phyloP scores from a whole-genome alignment of 331 rosid genomes.

The Dryas integrifolia region DNA sequence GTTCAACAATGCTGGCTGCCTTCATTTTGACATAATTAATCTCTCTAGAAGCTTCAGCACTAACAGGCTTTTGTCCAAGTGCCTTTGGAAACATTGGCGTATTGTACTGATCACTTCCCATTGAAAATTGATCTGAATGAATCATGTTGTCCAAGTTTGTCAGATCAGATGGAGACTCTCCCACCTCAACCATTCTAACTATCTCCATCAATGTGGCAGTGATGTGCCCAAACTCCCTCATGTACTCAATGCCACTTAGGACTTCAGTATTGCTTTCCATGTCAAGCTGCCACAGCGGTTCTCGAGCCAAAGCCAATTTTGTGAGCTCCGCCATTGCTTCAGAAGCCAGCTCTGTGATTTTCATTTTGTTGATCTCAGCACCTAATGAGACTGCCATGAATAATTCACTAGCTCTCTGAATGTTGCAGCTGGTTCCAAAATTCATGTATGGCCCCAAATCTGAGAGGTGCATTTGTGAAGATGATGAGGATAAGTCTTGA shows the following conservation, averaged over 20 bases:
- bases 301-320: conserved; percentile 18
- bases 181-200: conserved; percentile 42
- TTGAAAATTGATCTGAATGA: neutral
- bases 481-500: neutral
- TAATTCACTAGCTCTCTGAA: conserved; percentile 42
- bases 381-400: conserved; percentile 32
- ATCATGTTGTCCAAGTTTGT: conserved; percentile 24
- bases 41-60: conserved; percentile 58
- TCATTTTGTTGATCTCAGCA: conserved; percentile 13
- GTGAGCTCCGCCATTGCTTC: conserved; percentile 48
- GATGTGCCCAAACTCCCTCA: conserved; percentile 30
- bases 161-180: conserved; percentile 21
- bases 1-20: conserved; percentile 37
- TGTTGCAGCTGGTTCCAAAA: neutral
- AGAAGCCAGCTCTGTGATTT: conserved; percentile 29
- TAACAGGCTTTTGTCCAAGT: neutral
- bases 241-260: conserved; percentile 34
- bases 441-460: neutral
- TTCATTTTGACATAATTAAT: conserved; percentile 19
- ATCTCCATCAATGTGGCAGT: conserved; percentile 35
- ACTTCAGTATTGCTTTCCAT: conserved; percentile 16
- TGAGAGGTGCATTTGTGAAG: neutral
- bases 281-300: conserved; percentile 39
- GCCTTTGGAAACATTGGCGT: neutral
- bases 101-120: conserved; percentile 6